These are phyloP conservation scores for Imleria badia DNA, from an alignment of 768 basidiomycete species.

Conservation along the genomic window DNA sequence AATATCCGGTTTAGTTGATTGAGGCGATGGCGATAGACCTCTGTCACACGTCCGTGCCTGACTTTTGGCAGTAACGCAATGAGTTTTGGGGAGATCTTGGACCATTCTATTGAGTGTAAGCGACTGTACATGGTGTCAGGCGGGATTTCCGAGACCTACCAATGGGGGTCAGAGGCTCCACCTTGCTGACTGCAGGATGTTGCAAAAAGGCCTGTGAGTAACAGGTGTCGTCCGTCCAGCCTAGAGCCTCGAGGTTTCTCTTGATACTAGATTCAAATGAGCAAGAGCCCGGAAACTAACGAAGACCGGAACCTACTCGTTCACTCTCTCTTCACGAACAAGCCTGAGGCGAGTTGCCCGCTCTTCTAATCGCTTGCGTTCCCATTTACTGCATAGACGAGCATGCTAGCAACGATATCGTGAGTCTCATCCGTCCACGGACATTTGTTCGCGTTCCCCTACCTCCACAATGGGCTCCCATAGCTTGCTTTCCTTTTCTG, in stretches of 20 bases:
- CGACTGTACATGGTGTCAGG: no score
- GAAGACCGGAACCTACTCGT: background rate
- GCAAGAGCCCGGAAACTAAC: background rate
- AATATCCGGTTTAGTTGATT: no score
- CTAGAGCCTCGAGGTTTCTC: background rate
- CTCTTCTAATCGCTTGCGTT: background rate
- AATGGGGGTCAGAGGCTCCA: background rate
- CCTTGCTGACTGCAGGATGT: background rate
- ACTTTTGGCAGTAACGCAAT: background rate
- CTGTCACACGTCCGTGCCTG: no score
- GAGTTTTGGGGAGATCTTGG: background rate
- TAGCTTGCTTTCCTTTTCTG: background rate
- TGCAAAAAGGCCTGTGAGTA: background rate
- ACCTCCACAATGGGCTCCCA: background rate
- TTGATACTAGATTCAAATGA: background rate
- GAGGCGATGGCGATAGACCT: background rate
- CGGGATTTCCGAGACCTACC: background rate
- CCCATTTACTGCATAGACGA: background rate
- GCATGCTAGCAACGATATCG: background rate
- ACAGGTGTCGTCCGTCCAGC: background rate
- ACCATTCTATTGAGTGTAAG: background rate
- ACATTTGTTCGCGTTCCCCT: background rate
- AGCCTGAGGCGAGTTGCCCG: no score
- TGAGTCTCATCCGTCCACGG: background rate
- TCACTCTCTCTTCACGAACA: background rate